Evolutionary conservation across 179 eudicot genomes (phyloP), one percentile per base, ranked within the genome.

Genomic region (Pouteria campechiana): DNA sequence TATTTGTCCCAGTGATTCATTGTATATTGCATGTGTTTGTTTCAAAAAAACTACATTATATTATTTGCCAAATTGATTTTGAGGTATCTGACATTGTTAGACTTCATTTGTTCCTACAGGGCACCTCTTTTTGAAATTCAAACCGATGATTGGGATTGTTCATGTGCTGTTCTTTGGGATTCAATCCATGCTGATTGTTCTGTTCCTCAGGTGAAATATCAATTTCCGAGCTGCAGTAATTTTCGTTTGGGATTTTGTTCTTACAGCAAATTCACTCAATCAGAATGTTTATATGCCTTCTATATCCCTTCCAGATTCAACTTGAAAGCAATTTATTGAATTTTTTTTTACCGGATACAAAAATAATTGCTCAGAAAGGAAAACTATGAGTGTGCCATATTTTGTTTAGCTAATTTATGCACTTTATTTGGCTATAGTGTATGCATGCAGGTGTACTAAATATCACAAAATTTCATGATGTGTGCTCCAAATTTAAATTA

Each of bases 81-180:
- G 9, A 20, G 44, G 25, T 18, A 27, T 18, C 5, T 57, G 14
- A 18, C 9, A 7, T 8, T 25, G 13, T 43, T n/a, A n/a, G n/a
- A n/a, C n/a, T n/a, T n/a, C n/a, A n/a, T n/a, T n/a, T 54, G 43
- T 24, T 55, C 44, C 61, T 35, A 18, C 78, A 92, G 99, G 72
- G 99, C 96, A 57, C 99, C 99, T 32, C 94, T 92, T 50, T 92
- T 87, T 68, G 94, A 87, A 76, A 85, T 77, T 61, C 99, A 92
- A 62, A 75, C 93, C 51, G 94, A 87, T 32, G 45, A 71, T 8
- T 92, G 94, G 94, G 96, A 92, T 52, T 92, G 99, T 70, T 92
- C 87, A 55, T 52, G 69, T 19, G 66, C 80, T 60, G 46, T 87
- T 48, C 72, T 71, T 25, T 92, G 99, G 99, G 86, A 87, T 73